Evolutionary conservation across 2,329 filamentous ascomycete genomes (phyloP), one percentile per base, ranked within the genome.

Genomic region (Ophiostoma ulmi): DNA sequence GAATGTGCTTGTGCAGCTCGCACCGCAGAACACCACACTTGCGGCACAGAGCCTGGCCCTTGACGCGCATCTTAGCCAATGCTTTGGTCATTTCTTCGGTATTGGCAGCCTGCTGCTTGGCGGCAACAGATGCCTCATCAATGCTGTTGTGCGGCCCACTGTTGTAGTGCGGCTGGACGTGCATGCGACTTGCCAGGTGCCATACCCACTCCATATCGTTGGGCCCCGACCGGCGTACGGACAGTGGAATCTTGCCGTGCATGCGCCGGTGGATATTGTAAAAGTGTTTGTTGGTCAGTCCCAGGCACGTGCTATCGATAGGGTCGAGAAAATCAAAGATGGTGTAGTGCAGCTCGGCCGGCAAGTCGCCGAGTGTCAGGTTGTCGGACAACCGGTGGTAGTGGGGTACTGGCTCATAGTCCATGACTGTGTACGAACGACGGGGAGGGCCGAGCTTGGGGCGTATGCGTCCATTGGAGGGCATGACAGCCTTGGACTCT

Each of bases 191-290:
- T 3, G 86, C 85, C 68, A 85, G 80, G 73, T 86, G 84, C 86
- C 87, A 90, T 64, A 87, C 87, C 82, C 85, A 87, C 76, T 90
- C 87, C 76, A 88, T 82, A 73, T 87, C 83, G 77, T 89, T 89
- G 70, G 87, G 87, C 0, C 87, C 87, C 7, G 81, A 77, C 65
- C 88, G 87, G 17, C 87, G 83, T 66, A 83, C 83, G 22, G 83
- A 84, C 20, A 90, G 82, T 11, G 86, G 80, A n/a, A 89, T 83
- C 8, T 77, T 80, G 69, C 84, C 85, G 77, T 87, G 83, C 78
- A 87, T 81, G 70, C 82, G 83, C 36, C 82, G 81, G 78, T 88
- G 86, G 75, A 89, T 86, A 44, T 81, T 79, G 77, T 90, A 89
- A 74, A 88, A 83, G 76, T 84, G 82, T 63, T 81, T 81, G 80